A percentile compares a stretch with the other conserved stretches of the same genome.
phyloP scores from a whole-genome alignment of 2,329 filamentous ascomycete species.

The Botrytis deweyae region DNA sequence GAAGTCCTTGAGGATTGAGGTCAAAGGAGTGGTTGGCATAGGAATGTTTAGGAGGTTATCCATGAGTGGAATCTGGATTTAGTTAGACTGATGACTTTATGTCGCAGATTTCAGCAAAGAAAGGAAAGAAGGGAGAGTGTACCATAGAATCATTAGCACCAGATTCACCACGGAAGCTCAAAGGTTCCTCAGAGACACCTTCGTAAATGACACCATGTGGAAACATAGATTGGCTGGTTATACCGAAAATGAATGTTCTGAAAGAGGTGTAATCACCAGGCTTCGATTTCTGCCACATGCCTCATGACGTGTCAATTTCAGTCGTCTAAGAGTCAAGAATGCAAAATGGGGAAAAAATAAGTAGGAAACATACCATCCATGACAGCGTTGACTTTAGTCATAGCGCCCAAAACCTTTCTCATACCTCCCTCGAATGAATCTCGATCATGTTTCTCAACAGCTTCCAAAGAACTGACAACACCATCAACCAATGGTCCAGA shows the following conservation, averaged over 20 bases:
- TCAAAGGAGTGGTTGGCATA: slow-evolving; percentile 88
- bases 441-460: slow-evolving; percentile 50
- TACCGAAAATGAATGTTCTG: slow-evolving; percentile 96
- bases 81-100: background rate
- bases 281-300: slow-evolving; percentile 88
- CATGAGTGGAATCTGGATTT: slow-evolving; percentile 68
- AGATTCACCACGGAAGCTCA: slow-evolving; percentile 86
- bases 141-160: slow-evolving; percentile 93
- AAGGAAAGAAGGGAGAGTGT: slow-evolving; percentile 27
- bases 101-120: background rate
- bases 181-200: slow-evolving; percentile 71
- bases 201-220: slow-evolving; percentile 88
- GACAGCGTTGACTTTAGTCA: slow-evolving; percentile 69
- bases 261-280: slow-evolving; percentile 84
- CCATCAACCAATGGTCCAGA: slow-evolving; percentile 76
- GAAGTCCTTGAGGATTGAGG: slow-evolving; percentile 85
- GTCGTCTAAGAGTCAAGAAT: slow-evolving; percentile 24
- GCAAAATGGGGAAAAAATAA: background rate
- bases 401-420: slow-evolving; percentile 57
- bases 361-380: slow-evolving; percentile 64
- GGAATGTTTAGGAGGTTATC: slow-evolving; percentile 83
- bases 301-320: slow-evolving; percentile 43
- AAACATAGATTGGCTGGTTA: slow-evolving; percentile 92
- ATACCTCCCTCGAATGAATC: slow-evolving; percentile 64
- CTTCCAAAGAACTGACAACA: slow-evolving; percentile 64